Base-by-base conservation (phyloP, 1,139 yeast genomes). In the Saccharomyces hybrid region DNA sequence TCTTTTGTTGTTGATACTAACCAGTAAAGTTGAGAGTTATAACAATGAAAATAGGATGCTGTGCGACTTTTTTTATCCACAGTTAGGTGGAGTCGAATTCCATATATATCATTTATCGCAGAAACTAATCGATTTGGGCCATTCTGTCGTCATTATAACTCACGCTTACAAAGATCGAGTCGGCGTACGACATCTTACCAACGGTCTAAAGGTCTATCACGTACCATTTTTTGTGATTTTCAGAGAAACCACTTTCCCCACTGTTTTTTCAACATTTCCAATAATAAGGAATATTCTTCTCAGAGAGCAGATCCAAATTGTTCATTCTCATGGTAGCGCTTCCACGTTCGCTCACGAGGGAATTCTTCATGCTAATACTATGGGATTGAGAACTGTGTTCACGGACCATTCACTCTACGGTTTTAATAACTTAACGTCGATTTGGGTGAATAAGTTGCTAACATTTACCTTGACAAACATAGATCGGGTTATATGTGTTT, bases 331-430 rank as follows among this genome's bases (percentile, higher is more conserved):
- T 71, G 99, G 96, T 0, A 85, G 96, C 38, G 81, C 88, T 64
- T 85, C 96, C 46, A 81, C 89, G 14, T 71, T 95, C 58, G 88
- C 97, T 50, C 95, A 87, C 61, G 99, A 95, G 66, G 93, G 93
- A 0, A 82, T 93, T 20, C 73, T 91, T 25, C 99, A 93, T 67
- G 98, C 89, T 0, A 77, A 93, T 38, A 86, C 96, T 0, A 88
- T 95, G 96, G 98, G 98, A 0, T 72, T 91, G 56, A 82, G 82
- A 56, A 89, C 99, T 0, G 93, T 93, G 1, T 85, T 93, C 61
- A 95, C 99, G 0, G 99, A 95, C 66, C 99, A 95, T 67, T 91
- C 98, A 0, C 72, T 95, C 41, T 93, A 90, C 73, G 99, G 99
- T 1, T 93, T 95, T 72, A 89, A 95, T 3, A 93, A 88, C 59